Base-by-base conservation (phyloP, 768 basidiomycete species). In the Dioszegia crocea region DNA sequence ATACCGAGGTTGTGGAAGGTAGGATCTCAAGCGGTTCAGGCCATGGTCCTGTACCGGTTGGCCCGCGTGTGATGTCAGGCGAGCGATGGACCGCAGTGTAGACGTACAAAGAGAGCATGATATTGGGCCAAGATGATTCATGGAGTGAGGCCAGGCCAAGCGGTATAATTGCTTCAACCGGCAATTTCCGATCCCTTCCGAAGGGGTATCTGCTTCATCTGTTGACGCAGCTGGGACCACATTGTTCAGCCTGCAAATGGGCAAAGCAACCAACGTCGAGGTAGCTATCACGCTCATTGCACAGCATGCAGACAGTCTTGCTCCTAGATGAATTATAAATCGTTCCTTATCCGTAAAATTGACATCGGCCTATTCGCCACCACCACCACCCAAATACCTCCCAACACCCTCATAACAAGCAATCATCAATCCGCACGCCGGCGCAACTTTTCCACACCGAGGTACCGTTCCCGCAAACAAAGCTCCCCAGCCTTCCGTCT, bases 361-460 rank as follows among this genome's bases (percentile, higher is more conserved):
- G n/a, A n/a, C n/a, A n/a, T n/a, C n/a, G n/a, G n/a, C 33, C 33
- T 31, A 48, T 48, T 53, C 36, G 38, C 38, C 57, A 21, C 40
- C 26, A n/a, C 46, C 51, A 2, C 69, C 70, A 4, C 69, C 70
- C 21, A 78, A 53, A 41, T 65, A 75, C 36, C 69, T 64, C 27
- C 76, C 75, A 5, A 78, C 76, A 29, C 75, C 92, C 84, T 98
- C 93, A 73, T 87, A 98, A 76, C 87, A 92, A 56, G 89, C 85
- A 74, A 97, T 96, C 94, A 98, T 97, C 65, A 99, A 87, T 23
- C 94, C 94, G 77, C 96, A 99, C 40, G 94, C 96, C 38, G 96
- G 96, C 11, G 91, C 91, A 62, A 96, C 94, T 78, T 98, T 99
- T 41, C 85, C 91, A 52, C 93, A 85, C 38, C 96, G 85, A 50